Evolutionary conservation across 1,284 basidiomycete genomes (phyloP).

Genomic region (Puccinia coronata): DNA sequence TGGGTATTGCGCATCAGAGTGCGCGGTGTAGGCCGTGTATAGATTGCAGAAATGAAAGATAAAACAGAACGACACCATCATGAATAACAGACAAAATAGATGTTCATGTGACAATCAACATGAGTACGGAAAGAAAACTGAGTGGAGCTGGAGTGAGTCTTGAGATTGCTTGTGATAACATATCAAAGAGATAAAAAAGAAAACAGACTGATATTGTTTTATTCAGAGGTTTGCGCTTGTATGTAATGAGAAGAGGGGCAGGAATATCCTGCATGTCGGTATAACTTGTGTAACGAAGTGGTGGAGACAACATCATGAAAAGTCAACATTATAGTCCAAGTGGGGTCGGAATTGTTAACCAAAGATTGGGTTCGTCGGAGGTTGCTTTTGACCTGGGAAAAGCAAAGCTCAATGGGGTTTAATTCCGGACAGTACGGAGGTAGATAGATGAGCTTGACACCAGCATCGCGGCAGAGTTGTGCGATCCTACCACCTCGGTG

Average conservation of each 20-base stretch:
- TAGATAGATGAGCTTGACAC: background rate
- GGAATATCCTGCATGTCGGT: background rate
- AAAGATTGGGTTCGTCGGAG: background rate
- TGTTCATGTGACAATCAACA: too few relatives aligned
- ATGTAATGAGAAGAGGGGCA: background rate
- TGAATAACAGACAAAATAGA: too few relatives aligned
- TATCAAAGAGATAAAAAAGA: background rate
- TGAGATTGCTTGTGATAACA: too few relatives aligned
- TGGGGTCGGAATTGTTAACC: background rate
- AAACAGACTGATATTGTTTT: background rate
- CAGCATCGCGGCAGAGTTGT: background rate
- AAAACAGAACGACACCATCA: too few relatives aligned
- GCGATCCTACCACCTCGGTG: background rate
- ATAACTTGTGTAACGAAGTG: background rate
- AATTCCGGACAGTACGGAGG: constrained; percentile 16
- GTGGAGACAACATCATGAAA: background rate
- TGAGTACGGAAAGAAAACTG: too few relatives aligned
- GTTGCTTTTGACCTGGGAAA: background rate
- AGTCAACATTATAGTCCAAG: background rate
- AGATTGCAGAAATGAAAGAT: too few relatives aligned
- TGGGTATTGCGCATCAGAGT: too few relatives aligned
- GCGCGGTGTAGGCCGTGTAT: too few relatives aligned
- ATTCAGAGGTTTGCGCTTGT: background rate
- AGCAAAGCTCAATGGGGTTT: constrained; percentile 20
- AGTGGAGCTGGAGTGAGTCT: too few relatives aligned